These are phyloP conservation scores for Aspergillus egyptiacus DNA, from an alignment of 495 filamentous ascomycete genomes.

Conservation along the genomic window DNA sequence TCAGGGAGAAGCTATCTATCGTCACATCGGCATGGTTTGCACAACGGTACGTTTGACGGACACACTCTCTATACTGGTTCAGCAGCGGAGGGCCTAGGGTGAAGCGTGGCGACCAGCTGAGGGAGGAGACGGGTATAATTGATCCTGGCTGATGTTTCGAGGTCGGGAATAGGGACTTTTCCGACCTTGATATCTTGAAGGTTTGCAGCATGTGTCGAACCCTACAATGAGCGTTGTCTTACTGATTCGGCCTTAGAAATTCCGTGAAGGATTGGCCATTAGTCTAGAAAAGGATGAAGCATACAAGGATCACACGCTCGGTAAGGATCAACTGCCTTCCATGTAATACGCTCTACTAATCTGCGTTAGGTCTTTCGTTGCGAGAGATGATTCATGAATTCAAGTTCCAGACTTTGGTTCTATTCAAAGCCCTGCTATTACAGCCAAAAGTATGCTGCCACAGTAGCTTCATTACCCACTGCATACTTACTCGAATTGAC, in stretches of 20 bases:
- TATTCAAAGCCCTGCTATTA: constrained; percentile 87
- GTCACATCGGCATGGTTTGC: constrained; percentile 96
- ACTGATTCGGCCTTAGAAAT: constrained; percentile 51
- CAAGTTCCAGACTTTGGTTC: constrained; percentile 83
- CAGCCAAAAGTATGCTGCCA: constrained; percentile 73
- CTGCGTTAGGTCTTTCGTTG: constrained; percentile 59
- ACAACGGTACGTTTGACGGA: constrained; percentile 64
- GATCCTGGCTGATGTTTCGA: constrained; percentile 16
- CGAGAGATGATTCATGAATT: constrained; percentile 91
- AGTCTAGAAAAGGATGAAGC: constrained; percentile 62
- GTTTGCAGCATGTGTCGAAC: constrained; percentile 32
- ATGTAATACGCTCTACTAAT: constrained; percentile 10
- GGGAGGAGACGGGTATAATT: not conserved
- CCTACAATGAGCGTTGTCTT: not conserved
- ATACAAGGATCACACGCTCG: constrained; percentile 80
- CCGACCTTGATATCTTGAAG: constrained; percentile 66
- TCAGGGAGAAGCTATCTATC: constrained; percentile 76
- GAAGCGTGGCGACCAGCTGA: no score
- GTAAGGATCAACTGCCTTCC: constrained; percentile 33
- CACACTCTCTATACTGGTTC: not conserved
- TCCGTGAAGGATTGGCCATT: constrained; percentile 78
- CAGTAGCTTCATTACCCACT: not conserved
- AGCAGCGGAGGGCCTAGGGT: no score
- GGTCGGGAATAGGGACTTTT: constrained; percentile 52
- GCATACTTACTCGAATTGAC: not conserved